Base-by-base conservation (phyloP, 148 eudicot genomes). In the Rheum nobile region DNA sequence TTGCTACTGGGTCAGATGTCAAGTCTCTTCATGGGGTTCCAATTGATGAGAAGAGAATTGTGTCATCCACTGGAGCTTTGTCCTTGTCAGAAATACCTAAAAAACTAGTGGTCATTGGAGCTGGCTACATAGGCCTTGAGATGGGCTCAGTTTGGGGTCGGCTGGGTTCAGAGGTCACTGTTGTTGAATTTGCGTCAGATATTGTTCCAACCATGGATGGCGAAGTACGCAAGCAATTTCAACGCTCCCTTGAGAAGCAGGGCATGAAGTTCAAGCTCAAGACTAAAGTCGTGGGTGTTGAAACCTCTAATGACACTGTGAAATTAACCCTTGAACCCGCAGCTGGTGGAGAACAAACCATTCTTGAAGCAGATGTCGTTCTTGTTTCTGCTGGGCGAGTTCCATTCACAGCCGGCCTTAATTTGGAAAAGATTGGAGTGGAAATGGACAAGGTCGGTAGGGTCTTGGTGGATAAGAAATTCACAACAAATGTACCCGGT, bases 71-170 rank as follows among this genome's bases (percentile, higher is more conserved):
- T 11, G 89, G 98, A 73, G 83, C 89, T 78, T 86, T 90, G 48
- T 87, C 96, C 76, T 83, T 93, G 74, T 82, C 91, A 57, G 87
- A 80, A 80, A 77, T 94, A 52, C 98, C 98, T 29, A 94, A 94
- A 84, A 89, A 79, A 72, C 88, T 94, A 12, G 80, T 94, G 7
- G 98, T 94, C 59, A 88, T 94, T 65, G 98, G 98, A 70, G 98
- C 95, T 82, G 98, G 98, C 76, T 93, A 93, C 72, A 93, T 93
- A 54, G 98, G 98, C 68, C 95, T 86, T 35, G 98, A 77, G 70
- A 93, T 93, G 98, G 98, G 98, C 9, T 93, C 98, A 22, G 98
- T 93, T 24, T 93, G 98, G 98, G 91, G 96, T 8, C 95, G 98
- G 41, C 85, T 94, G n/a, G 98, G 98, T 54, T 89, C 98, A 6